Evolutionary conservation across 1,139 yeast genomes (phyloP).

Genomic region (Blastobotrys capitulatus): DNA sequence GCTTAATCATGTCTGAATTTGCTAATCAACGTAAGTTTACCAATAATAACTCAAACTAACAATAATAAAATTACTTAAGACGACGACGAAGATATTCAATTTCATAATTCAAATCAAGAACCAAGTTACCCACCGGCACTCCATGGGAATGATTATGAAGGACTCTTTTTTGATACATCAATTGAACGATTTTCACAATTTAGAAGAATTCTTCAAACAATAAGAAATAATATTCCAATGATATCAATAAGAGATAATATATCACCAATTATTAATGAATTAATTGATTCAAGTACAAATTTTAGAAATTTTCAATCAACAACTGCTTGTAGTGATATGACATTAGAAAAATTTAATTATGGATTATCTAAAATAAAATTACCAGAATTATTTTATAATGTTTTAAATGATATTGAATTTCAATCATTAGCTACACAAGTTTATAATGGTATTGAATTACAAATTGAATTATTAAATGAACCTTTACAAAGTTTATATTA

Average conservation of each 20-base stretch:
- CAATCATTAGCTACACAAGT: background rate
- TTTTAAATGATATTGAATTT: background rate
- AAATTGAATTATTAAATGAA: background rate
- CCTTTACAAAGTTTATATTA: background rate
- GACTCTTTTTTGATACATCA: background rate
- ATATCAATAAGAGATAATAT: background rate
- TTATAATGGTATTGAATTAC: background rate
- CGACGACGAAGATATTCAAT: no score
- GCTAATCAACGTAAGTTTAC: no score
- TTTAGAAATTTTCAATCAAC: background rate
- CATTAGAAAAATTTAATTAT: background rate
- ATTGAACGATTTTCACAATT: background rate
- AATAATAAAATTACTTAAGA: no score
- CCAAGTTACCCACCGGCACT: background rate
- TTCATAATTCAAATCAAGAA: no score
- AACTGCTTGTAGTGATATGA: background rate
- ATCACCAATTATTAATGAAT: background rate
- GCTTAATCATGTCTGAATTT: no score
- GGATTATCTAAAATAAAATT: background rate
- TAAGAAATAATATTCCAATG: background rate
- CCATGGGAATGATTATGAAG: background rate
- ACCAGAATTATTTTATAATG: background rate
- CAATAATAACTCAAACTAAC: no score
- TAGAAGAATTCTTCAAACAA: background rate
- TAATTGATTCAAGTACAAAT: background rate